phyloP scores from a whole-genome alignment of 2,329 filamentous ascomycete genomes.

The Ceratocystis destructans region DNA sequence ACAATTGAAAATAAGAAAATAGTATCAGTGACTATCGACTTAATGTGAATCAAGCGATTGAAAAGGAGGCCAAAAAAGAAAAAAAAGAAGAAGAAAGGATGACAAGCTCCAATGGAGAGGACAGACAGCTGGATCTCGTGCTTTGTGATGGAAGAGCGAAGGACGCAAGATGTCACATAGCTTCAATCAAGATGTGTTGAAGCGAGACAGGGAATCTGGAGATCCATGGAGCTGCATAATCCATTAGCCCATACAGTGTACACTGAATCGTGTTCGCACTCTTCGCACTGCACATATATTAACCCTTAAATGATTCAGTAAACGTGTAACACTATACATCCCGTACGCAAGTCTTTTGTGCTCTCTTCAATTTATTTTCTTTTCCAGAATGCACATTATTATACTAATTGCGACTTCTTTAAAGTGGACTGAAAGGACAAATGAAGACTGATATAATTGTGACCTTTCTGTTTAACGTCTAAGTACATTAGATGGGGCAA shows the following conservation, averaged over 20 bases:
- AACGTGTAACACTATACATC: too few relatives aligned
- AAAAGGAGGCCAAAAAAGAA: neutral
- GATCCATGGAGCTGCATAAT: conserved; percentile 3
- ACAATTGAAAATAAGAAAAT: neutral
- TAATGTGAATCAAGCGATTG: neutral
- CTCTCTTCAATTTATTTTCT: too few relatives aligned
- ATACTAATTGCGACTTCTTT: too few relatives aligned
- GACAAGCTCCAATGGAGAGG: neutral
- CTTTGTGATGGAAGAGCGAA: neutral
- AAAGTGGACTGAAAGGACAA: neutral
- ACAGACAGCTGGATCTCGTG: neutral
- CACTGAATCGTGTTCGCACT: fast-evolving
- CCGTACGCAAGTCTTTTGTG: neutral
- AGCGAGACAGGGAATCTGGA: conserved; percentile 1
- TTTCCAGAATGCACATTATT: too few relatives aligned
- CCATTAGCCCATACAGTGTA: neutral
- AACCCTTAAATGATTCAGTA: neutral
- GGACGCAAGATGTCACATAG: neutral
- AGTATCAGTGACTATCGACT: neutral
- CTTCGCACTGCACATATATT: neutral
- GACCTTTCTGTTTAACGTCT: neutral
- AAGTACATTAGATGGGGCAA: neutral
- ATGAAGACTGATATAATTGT: neutral
- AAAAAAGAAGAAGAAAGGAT: neutral
- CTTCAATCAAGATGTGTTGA: neutral